Percentiles rank a stretch among this genome's conserved stretches.
Evolutionary conservation across 805 yeast species (phyloP).

Genomic region (Wickerhamomyces ciferrii): DNA sequence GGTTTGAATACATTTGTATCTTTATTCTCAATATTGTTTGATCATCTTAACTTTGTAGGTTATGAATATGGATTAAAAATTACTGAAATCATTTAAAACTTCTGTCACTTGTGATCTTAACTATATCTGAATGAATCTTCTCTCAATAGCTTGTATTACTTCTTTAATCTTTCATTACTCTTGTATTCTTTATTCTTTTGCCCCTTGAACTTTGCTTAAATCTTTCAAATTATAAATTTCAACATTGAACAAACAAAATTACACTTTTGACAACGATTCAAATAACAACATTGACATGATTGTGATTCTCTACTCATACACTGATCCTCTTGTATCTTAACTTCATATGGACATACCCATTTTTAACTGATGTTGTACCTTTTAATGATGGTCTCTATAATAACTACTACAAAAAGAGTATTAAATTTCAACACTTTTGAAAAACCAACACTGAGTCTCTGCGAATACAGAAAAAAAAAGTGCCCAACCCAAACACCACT

Average conservation of each 20-base stretch:
- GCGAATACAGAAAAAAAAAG: neutral
- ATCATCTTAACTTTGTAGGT: too few species aligned
- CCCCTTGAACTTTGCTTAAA: too few species aligned
- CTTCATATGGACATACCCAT: constrained; percentile 21
- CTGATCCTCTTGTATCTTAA: neutral
- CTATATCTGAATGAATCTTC: too few species aligned
- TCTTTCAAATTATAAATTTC: too few species aligned
- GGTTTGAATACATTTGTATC: too few species aligned
- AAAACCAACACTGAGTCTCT: constrained; percentile 6
- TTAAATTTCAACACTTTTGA: constrained; percentile 17
- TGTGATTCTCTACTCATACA: neutral
- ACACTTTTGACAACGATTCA: neutral
- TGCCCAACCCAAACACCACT: neutral
- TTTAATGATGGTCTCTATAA: neutral
- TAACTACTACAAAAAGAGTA: neutral
- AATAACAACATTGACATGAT: neutral
- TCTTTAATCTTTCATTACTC: too few species aligned
- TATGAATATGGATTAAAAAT: too few species aligned
- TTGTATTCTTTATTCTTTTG: too few species aligned
- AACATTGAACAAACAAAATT: neutral
- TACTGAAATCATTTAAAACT: too few species aligned
- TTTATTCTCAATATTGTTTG: too few species aligned
- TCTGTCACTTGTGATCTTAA: too few species aligned
- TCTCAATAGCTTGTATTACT: too few species aligned
- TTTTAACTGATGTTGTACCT: constrained; percentile 17